Evolutionary conservation across 1,284 basidiomycete genomes (phyloP), one percentile per base, ranked within the genome.

Genomic region (Neonothopanus nambi): DNA sequence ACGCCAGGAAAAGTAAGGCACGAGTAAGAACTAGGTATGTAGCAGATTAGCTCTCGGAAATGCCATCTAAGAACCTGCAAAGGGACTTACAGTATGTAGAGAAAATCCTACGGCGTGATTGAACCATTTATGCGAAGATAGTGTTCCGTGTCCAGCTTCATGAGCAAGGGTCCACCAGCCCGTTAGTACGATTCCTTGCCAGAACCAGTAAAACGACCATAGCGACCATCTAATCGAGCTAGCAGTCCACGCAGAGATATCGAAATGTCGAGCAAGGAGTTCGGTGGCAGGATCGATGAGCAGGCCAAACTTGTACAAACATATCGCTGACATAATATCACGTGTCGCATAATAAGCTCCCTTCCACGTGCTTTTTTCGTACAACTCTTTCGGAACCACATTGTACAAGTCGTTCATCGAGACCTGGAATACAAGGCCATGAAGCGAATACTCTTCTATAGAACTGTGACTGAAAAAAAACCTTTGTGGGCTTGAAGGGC

Each of bases 201-300:
- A 20, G n/a, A 43, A 39, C 49, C 54, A 56, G 24, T 51, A 56
- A n/a, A 23, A 12, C n/a, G 30, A 28, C 54, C 54, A 56, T 17
- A 42, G 20, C 8, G 20, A 15, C n/a, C 48, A 46, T 17, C 18
- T 51, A 18, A 45, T 7, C 12, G 30, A 8, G 5, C 18, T 28
- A 17, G 18, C 46, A 24, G 48, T 20, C 24, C 11, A 13, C 15
- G n/a, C 3, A 9, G 21, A n/a, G 28, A 33, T n/a, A 17, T 17
- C 21, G 18, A 21, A n/a, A 5, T 42, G 21, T 20, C 12, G 3
- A 17, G 37, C 4, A 18, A 17, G 42, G 7, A 26, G 23, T 21
- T 38, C 17, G 33, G 41, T 20, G 13, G 28, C n/a, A 3, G 54
- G 43, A 8, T 44, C 42, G 17, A 56, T 56, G 54, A 23, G 36